Evolutionary conservation across 2,329 filamentous ascomycete genomes (phyloP), one percentile per base, ranked within the genome.

Genomic region (Cladosporium sp.): DNA sequence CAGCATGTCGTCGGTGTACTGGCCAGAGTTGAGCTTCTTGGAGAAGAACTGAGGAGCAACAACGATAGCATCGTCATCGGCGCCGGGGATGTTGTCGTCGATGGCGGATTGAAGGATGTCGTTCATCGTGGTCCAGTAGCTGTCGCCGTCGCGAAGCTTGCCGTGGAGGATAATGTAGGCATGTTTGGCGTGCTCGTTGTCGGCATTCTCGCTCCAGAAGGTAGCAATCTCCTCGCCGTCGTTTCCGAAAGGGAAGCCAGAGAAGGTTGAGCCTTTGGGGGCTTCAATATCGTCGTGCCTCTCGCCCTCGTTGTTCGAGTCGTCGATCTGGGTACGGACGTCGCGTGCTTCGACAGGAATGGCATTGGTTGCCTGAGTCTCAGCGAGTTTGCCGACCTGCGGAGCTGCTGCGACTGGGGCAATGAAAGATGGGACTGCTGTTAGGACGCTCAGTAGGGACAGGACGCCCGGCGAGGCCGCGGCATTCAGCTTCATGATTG

Each of bases 21-120:
- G 46, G 31, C 46, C 46, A 42, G 31, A 28, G 32, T 50, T 50
- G 31, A 50, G 46, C 46, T 50, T 50, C 38, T 50, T 33, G 3
- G 46, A 50, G 31, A 50, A 50, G 46, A 50, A 50, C 13, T 50
- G 46, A 13, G 46, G 46, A n/a, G 46, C 46, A 3, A 50, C 46
- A 14, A 50, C 14, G 11, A 50, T 35, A 9, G 46, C 46, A n/a
- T 33, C 38, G 22, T 50, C 40, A n/a, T 50, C 46, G 8, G 40
- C 38, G 14, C 46, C 46, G 6, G 46, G 46, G 46, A 43, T 34
- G 16, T 43, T 32, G 8, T 28, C 46, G 14, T 50, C 46, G 11
- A 42, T 34, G 32, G 46, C 46, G 16, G n/a, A 14, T 28, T 50
- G 16, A 10, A 50, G 40, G 13, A 50, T 50, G 38, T 50, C 41